Conservation (phyloP, 2,329 filamentous ascomycete species). For the Cytospora piceae region DNA sequence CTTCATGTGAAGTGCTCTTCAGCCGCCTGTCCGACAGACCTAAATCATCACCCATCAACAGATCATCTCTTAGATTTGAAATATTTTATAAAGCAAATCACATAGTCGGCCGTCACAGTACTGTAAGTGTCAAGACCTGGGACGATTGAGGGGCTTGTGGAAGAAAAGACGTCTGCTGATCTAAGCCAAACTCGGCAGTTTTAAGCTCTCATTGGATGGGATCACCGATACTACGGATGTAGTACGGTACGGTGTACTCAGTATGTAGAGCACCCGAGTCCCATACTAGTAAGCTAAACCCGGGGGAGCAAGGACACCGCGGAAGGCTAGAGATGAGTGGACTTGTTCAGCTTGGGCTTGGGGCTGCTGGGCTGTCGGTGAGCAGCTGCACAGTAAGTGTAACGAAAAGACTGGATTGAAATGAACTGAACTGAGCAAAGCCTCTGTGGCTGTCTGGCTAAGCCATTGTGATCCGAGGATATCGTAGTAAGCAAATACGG, state of each 20-base stretch:
- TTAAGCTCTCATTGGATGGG: not conserved
- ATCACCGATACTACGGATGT: constrained; percentile 2
- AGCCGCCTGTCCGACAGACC: constrained; percentile 9
- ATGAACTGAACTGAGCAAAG: not conserved
- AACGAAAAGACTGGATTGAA: too few relatives aligned
- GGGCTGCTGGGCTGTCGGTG: not conserved
- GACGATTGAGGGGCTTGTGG: not conserved
- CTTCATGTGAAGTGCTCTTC: not conserved
- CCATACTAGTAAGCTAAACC: not conserved
- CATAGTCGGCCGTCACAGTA: not conserved
- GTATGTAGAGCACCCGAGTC: not conserved
- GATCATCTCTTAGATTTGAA: not conserved
- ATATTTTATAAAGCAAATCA: not conserved
- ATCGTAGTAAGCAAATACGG: not conserved
- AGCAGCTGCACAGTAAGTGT: not conserved
- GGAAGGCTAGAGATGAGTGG: not conserved
- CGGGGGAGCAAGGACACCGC: not conserved
- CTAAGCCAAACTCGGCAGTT: not conserved
- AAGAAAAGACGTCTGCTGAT: not conserved
- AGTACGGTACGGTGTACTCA: not conserved
- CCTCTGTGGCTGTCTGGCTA: not conserved
- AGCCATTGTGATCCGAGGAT: not conserved
- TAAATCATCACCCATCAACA: constrained; percentile 6
- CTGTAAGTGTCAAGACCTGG: not conserved
- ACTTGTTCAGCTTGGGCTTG: not conserved